Evolutionary conservation across 768 basidiomycete genomes (phyloP), one percentile per base, ranked within the genome.

Genomic region (Pulveroboletus sp.): DNA sequence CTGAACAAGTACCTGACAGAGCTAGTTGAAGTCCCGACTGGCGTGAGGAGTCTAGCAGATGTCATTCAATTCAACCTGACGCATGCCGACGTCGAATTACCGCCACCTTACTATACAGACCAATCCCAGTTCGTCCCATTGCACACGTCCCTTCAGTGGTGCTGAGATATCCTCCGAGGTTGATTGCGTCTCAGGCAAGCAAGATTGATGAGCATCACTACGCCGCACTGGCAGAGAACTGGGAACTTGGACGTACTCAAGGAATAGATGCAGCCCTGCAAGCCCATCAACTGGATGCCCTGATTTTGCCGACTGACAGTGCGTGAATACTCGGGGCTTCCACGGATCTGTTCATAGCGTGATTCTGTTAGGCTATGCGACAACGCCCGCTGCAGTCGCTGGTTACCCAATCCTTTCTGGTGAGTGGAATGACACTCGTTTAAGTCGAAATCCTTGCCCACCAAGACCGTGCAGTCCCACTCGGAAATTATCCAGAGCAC

Each of bases 381-480:
- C 69, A 0, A 61, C 53, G 16, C 57, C 67, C 5, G 59, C 65
- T 66, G 83, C 82, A 4, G 76, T 84, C 47, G 79, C 80, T 5
- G 84, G 82, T 8, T 85, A 83, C 55, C 83, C 84, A 2, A 80
- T 84, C 45, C 70, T 84, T 31, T 83, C 83, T 20, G 82, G 82
- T 79, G 37, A 56, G 69, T 55, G 6, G 16, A n/a, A 11, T 36
- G n/a, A 32, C n/a, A n/a, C n/a, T n/a, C n/a, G 24, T 24, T 38
- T 16, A 31, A 4, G n/a, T 34, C 22, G 12, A 34, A 38, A 4
- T 9, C 29, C 26, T 30, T 36, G 40, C 54, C 13, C 19, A 61
- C 32, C 46, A 36, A 39, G 41, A 50, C 12, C 9, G 4, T 16
- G 26, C 35, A 63, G 83, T 85, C 9, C 83, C 83, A 2, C 72